A percentile compares a stretch with the other conserved stretches of the same genome.
Conservation (phyloP, 1,284 basidiomycete species). For the Pascua guehoae region DNA sequence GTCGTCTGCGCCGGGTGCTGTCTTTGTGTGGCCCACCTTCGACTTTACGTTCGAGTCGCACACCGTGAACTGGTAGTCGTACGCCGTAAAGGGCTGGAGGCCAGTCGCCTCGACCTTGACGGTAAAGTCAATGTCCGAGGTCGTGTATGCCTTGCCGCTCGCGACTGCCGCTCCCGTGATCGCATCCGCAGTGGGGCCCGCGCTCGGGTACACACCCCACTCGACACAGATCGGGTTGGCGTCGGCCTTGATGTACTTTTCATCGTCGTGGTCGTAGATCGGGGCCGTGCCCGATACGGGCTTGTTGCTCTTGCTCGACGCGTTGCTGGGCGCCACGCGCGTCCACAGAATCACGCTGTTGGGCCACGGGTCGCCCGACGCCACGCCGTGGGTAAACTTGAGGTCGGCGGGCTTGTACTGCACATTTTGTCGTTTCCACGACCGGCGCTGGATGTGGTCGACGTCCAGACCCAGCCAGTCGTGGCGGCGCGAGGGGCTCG, state of each 20-base stretch:
- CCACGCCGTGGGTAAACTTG: conserved; percentile 21
- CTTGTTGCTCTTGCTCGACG: background rate
- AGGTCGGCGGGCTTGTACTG: conserved; percentile 11
- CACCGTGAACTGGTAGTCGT: conserved; percentile 27
- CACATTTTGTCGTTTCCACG: background rate
- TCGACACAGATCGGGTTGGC: conserved; percentile 64
- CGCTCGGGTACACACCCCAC: conserved; percentile 58
- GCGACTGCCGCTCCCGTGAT: conserved; percentile 2
- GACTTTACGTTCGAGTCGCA: conserved; percentile 17
- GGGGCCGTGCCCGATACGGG: conserved; percentile 33
- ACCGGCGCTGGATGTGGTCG: background rate
- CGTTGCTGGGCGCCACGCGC: conserved; percentile 19
- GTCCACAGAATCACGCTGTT: conserved; percentile 45
- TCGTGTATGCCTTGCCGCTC: conserved; percentile 15
- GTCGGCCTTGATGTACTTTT: conserved; percentile 55
- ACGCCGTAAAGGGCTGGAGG: conserved; percentile 17
- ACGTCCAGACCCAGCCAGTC: background rate
- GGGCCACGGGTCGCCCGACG: conserved; percentile 39
- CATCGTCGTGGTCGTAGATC: conserved; percentile 46
- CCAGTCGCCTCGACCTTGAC: conserved; percentile 26
- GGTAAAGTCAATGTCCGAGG: conserved; percentile 15
- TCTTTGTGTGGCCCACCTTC: conserved; percentile 17
- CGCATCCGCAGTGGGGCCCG: conserved; percentile 4
- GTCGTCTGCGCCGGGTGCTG: conserved; percentile 16
- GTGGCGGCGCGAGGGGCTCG: conserved; percentile 1